A percentile compares a stretch with the other conserved stretches of the same genome.
phyloP scores from a whole-genome alignment of 371 early-diverging fungal species.

The Mucor sp. region DNA sequence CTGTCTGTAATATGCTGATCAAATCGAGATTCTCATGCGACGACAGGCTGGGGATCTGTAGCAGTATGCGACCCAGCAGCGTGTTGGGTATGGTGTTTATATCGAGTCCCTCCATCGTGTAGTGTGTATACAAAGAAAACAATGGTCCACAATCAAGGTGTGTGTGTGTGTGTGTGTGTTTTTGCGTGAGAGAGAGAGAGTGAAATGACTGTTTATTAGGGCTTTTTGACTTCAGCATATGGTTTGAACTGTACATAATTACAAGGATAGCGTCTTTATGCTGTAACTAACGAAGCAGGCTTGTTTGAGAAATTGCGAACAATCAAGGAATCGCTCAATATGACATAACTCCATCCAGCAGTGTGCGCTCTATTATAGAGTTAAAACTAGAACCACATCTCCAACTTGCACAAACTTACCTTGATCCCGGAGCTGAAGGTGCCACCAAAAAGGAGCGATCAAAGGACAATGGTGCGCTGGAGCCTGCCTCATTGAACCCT shows the following conservation, averaged over 20 bases:
- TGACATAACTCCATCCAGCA: constrained; percentile 56
- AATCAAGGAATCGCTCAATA: constrained; percentile 54
- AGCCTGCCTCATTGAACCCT: constrained; percentile 52
- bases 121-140: background rate
- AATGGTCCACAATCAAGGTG: background rate
- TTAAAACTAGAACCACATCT: background rate
- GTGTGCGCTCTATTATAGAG: constrained; percentile 37
- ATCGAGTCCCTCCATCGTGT: constrained; percentile 32
- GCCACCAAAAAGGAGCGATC: constrained; percentile 59
- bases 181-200: background rate
- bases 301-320: constrained; percentile 32
- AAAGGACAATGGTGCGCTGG: constrained; percentile 41
- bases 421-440: constrained; percentile 56
- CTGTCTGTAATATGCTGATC: constrained; percentile 24
- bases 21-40: constrained; percentile 19
- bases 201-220: background rate
- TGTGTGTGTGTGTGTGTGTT: no score
- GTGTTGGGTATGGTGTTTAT: constrained; percentile 33
- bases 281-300: constrained; percentile 18
- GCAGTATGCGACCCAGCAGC: constrained; percentile 35
- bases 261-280: background rate
- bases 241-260: background rate
- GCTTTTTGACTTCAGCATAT: background rate
- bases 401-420: constrained; percentile 18
- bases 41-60: constrained; percentile 36